Evolutionary conservation across 2,329 filamentous ascomycete species (phyloP).

Genomic region (Biscogniauxia sp.): DNA sequence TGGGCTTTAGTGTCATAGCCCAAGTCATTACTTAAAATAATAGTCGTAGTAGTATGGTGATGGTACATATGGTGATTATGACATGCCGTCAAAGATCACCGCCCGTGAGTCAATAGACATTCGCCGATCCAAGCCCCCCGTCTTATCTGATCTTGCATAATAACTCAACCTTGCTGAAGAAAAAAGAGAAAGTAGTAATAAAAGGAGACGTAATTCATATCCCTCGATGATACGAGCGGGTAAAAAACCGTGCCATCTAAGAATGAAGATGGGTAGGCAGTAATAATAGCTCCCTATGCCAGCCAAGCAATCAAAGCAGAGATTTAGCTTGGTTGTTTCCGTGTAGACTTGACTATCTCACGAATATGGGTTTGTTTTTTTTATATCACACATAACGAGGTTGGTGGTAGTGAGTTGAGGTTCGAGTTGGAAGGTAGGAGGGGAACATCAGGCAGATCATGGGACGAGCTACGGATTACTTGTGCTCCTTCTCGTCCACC

Average conservation of each 20-base stretch:
- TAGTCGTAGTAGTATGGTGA: slow-evolving; percentile 3
- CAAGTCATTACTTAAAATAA: slow-evolving; percentile 6
- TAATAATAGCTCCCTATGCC: slow-evolving; percentile 6
- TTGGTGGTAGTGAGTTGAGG: background rate
- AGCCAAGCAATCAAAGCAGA: background rate
- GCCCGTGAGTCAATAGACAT: slow-evolving; percentile 1
- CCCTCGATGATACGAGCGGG: slow-evolving; percentile 5
- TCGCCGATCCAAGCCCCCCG: background rate
- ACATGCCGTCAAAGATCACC: slow-evolving; percentile 1
- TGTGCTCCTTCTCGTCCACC: slow-evolving; percentile 46
- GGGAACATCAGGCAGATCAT: background rate
- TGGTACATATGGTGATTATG: slow-evolving; percentile 17
- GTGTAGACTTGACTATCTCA: background rate
- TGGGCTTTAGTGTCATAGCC: slow-evolving; percentile 11
- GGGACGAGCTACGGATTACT: slow-evolving; percentile 9
- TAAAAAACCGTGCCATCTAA: slow-evolving; percentile 7
- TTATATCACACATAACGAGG: slow-evolving; percentile 4
- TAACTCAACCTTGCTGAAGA: background rate
- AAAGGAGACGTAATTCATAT: slow-evolving; percentile 8
- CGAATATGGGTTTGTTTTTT: background rate
- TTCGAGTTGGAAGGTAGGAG: background rate
- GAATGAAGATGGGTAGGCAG: slow-evolving; percentile 1
- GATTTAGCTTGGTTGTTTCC: background rate
- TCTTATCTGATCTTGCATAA: background rate
- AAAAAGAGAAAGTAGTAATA: background rate